Evolutionary conservation across 73 alveolate genomes (phyloP).

Genomic region (Paramecium pentaurelia): DNA sequence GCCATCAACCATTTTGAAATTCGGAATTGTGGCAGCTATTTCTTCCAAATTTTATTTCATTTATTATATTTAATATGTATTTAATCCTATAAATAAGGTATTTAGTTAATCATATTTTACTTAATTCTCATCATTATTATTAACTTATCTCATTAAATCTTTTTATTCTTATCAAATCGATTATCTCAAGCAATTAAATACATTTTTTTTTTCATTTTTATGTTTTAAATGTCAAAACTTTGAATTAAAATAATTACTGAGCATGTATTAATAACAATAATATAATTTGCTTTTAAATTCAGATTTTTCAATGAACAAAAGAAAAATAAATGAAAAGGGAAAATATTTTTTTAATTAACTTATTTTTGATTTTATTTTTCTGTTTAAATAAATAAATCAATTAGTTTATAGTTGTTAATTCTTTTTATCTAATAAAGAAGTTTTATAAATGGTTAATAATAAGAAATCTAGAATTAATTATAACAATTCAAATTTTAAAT

Average conservation of each 20-base stretch:
- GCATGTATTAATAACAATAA: background rate
- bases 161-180: background rate
- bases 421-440: too few relatives aligned
- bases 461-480: background rate
- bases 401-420: too few relatives aligned
- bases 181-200: background rate
- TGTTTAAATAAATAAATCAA: too few relatives aligned
- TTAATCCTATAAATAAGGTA: background rate
- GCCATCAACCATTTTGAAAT: conserved; percentile 55
- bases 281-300: too few relatives aligned
- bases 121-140: background rate
- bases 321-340: background rate
- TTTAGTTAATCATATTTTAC: background rate
- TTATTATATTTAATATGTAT: background rate
- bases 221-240: background rate
- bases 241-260: background rate
- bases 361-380: background rate
- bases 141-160: background rate
- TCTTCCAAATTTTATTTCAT: conserved; percentile 46
- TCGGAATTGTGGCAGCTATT: conserved; percentile 24
- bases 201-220: background rate
- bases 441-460: background rate
- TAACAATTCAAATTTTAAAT: too few relatives aligned
- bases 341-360: background rate
- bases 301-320: background rate